Evolutionary conservation across 164 flowering plant genomes (phyloP), one percentile per base, ranked within the genome.

Genomic region (Sextonia rubra): DNA sequence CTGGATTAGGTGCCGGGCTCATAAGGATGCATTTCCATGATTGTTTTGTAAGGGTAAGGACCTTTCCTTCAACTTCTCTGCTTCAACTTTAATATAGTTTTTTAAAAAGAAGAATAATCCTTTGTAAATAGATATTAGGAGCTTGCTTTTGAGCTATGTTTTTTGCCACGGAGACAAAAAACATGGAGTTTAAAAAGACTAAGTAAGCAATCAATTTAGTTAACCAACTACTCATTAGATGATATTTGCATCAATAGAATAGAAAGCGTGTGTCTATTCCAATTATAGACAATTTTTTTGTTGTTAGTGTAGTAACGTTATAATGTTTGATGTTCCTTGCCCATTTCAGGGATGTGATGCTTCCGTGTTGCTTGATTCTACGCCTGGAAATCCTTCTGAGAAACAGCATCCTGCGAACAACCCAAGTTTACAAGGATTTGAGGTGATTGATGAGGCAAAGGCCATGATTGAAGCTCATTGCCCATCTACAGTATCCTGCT

Each of bases 1-100:
- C 88, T 15, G 89, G 86, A 48, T 25, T 89, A 5, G 91, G 79
- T 44, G 90, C 90, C 48, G 88, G 88, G 5, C 86, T 89, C 66
- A 81, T 89, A 22, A 63, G 91, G 68, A 76, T 87, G 87, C 90
- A 89, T 74, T 89, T 87, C 81, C 93, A 87, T 73, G 93, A 89
- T 71, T 89, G 92, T 73, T 87, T 89, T 77, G 90, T 89, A 2
- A 82, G 91, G 78, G 93, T 87, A 37, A 25, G 74, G 44, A 37
- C 44, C 58, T 52, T 52, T 52, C n/a, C 58, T 52, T 52, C 58
- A 1, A 14, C 58, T 52, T 17, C n/a, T 52, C n/a, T 52, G 17
- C n/a, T 12, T 52, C 58, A 15, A 52, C 14, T 52, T 52, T 52
- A 37, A 37, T 37, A 37, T 37, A 37, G 5, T 37, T 37, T 32